These are phyloP conservation scores for Serendipita vermifera DNA, from an alignment of 768 basidiomycete species.

Conservation along the genomic window DNA sequence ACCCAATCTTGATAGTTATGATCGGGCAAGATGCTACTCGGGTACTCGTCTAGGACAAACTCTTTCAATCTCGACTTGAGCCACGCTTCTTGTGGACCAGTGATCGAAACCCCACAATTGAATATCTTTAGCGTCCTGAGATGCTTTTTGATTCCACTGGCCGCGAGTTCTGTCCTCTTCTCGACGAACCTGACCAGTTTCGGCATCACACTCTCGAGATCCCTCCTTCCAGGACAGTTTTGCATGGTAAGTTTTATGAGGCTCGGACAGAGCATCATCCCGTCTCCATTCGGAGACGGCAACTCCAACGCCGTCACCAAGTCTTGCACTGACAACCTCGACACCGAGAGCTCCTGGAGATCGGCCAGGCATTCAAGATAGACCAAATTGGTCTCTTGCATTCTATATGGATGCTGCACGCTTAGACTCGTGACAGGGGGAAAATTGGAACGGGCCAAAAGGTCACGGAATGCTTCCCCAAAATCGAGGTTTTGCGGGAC, in stretches of 20 bases:
- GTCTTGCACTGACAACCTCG: conserved; percentile 52
- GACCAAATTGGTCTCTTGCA: conserved; percentile 48
- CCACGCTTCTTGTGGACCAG: neutral
- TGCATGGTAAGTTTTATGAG: conserved; percentile 48
- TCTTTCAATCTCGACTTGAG: neutral
- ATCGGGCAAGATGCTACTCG: too few relatives aligned
- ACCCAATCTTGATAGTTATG: too few relatives aligned
- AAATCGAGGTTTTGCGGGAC: neutral
- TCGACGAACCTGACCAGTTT: neutral
- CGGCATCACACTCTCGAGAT: neutral
- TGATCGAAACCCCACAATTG: neutral
- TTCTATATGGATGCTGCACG: conserved; percentile 38
- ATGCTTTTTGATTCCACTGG: neutral
- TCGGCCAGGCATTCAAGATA: conserved; percentile 44
- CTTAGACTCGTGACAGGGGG: conserved; percentile 36
- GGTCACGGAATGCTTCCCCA: neutral
- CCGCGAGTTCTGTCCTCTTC: neutral
- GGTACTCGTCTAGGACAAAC: neutral
- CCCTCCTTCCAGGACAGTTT: conserved; percentile 30
- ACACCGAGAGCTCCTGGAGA: conserved; percentile 47
- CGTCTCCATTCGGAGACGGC: conserved; percentile 45
- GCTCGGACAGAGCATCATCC: conserved; percentile 49
- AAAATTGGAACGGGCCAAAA: conserved; percentile 56
- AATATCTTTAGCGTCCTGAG: neutral
- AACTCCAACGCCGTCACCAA: conserved; percentile 43